Base-by-base conservation (phyloP, 2,329 filamentous ascomycete genomes). In the Alternaria brassicicola region DNA sequence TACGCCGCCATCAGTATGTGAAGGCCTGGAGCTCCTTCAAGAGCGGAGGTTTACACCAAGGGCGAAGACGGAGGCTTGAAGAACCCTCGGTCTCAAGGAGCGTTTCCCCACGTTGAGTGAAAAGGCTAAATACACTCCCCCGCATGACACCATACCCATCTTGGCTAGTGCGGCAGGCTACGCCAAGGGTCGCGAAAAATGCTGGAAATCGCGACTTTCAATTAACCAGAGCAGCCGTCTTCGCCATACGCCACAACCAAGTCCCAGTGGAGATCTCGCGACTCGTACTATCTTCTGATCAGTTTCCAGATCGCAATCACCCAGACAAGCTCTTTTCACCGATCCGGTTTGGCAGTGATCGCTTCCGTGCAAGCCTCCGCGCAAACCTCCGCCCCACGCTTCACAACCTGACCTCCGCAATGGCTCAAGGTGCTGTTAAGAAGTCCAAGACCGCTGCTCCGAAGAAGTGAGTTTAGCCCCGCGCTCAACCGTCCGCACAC, bases 351-450 rank as follows among this genome's bases (percentile, higher is more conserved):
- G 25, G 35, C 36, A 23, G 19, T 19, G 23, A 39, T 39, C 23
- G 19, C 19, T 19, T 42, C 17, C 38, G 31, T 41, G 17, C 33
- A 45, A 53, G 17, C 21, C 21, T 51, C 23, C 25, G 39, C 35
- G 47, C 41, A 43, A 56, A 26, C 31, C 47, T 51, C 52, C 30
- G 57, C 55, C 43, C 58, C 39, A 48, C 56, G 42, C 38, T 25
- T 26, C 47, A 25, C 46, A 19, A 15, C 8, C 23, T 23, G 23
- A 17, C 49, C n/a, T 43, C 15, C 52, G 53, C 46, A 61, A 83
- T 83, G 81, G 80, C 80, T 19, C 81, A 83, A 78, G 81, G 81
- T 58, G 68, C 74, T 33, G 67, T 84, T 53, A 84, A 84, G 63
- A 83, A 82, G 61, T 52, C 73, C 63, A 76, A 76, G 60, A 74